Conservation (phyloP, 2,329 filamentous ascomycete species). For the Shiraia sp. region DNA sequence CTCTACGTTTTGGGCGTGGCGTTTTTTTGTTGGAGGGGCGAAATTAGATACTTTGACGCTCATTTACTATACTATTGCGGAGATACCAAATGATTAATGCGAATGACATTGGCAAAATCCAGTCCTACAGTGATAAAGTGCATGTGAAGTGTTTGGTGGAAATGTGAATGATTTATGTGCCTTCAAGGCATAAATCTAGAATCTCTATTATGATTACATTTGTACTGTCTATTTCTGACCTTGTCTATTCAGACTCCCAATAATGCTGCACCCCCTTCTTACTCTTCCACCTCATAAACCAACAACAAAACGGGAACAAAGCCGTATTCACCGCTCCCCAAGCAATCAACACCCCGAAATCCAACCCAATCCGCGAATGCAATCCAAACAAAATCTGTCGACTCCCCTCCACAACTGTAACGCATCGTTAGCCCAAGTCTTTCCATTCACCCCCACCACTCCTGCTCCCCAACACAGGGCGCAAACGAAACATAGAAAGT, state of each 20-base stretch:
- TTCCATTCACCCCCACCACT: too few species aligned
- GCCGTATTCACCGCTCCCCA: slow-evolving; percentile 59
- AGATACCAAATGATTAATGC: slow-evolving; percentile 17
- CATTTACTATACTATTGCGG: slow-evolving; percentile 1
- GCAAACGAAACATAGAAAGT: too few species aligned
- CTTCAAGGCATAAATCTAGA: too few species aligned
- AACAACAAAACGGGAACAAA: slow-evolving; percentile 58
- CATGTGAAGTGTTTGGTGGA: too few species aligned
- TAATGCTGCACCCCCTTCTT: slow-evolving; percentile 17
- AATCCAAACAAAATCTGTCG: slow-evolving; percentile 65
- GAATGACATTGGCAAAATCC: slow-evolving; percentile 2
- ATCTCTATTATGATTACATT: too few species aligned
- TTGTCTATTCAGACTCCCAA: too few species aligned
- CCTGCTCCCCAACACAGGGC: too few species aligned
- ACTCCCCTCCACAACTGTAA: slow-evolving; percentile 59
- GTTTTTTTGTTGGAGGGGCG: background rate
- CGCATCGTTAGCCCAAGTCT: slow-evolving; percentile 3
- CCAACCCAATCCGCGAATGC: slow-evolving; percentile 61
- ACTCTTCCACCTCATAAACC: slow-evolving; percentile 40
- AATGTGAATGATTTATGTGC: too few species aligned
- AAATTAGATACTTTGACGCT: slow-evolving; percentile 1
- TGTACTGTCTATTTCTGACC: too few species aligned
- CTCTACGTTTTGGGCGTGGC: background rate
- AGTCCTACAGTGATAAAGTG: too few species aligned
- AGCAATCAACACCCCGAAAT: slow-evolving; percentile 64